Base-by-base conservation (phyloP, 139 green algal species). In the Monoraphidium neglectum region DNA sequence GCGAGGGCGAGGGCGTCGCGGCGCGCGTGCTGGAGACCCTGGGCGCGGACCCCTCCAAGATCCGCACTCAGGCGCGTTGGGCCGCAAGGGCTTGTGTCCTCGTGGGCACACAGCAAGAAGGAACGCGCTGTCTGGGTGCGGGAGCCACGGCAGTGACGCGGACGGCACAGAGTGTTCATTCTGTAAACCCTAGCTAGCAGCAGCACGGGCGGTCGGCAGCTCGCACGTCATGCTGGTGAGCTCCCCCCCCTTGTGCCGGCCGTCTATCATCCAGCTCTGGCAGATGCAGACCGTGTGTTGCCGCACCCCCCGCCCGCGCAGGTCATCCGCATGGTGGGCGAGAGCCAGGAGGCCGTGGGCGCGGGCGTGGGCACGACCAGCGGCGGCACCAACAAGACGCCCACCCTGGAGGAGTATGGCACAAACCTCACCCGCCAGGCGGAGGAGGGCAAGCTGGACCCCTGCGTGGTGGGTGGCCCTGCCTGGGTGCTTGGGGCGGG, bases 271-370 rank as follows among this genome's bases (percentile, higher is more conserved):
- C 43, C 43, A 8, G 8, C 43, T 12, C 43, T 51, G 8, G 8
- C 43, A 51, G n/a, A 51, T 8, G 8, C 8, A 51, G 8, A 51
- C 43, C 43, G 8, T 12, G 43, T 12, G 8, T 12, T 12, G 8
- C 43, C 43, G 12, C 43, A 51, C 8, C 43, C 43, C 43, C 43
- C 3, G 36, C 8, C 1, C 15, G 8, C 32, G 28, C 79, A 97
- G 88, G 96, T 99, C 8, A 98, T 99, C 76, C 92, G 96, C 78
- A 99, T 99, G 96, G 96, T 99, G 21, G 96, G 96, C 38, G 96
- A 99, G 90, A 94, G 83, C 84, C 92, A 98, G 85, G 96, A 99
- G 87, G 86, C 94, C 18, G 95, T 99, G 36, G 95, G 92, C 53
- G 90, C 92, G 26, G 88, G 93, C 66, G 94, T 93, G 6, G 93